Evolutionary conservation across 371 early-diverging fungal genomes (phyloP).

Genomic region (Lichtheimia ornata): DNA sequence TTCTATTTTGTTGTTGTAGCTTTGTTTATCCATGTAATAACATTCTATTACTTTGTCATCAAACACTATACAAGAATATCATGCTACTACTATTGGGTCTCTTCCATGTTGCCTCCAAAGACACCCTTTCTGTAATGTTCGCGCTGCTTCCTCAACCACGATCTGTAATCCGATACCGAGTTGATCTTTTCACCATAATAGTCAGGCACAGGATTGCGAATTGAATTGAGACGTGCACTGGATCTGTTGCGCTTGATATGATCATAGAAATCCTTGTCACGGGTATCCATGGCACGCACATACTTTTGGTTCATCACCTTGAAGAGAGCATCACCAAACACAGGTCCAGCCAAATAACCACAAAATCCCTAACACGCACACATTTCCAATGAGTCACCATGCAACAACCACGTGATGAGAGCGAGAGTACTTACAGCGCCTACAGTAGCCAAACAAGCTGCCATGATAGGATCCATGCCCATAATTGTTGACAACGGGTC

Average conservation of each 20-base stretch:
- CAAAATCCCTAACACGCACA: slow-evolving; percentile 46
- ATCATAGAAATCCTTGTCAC: slow-evolving; percentile 81
- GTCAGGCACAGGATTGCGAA: slow-evolving; percentile 86
- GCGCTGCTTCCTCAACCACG: slow-evolving; percentile 89
- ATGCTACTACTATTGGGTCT: not conserved
- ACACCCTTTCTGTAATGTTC: slow-evolving; percentile 76
- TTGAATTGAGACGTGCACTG: slow-evolving; percentile 73
- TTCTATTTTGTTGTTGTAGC: not conserved
- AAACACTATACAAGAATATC: not conserved
- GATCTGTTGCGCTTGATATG: slow-evolving; percentile 81
- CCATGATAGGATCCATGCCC: slow-evolving; percentile 78
- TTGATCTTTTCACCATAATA: slow-evolving; percentile 93
- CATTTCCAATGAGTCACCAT: too few species aligned
- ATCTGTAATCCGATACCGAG: slow-evolving; percentile 80
- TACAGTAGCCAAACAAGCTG: slow-evolving; percentile 63
- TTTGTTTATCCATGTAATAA: not conserved
- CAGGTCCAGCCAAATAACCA: slow-evolving; percentile 72
- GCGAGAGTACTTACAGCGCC: slow-evolving; percentile 37
- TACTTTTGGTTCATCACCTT: slow-evolving; percentile 57
- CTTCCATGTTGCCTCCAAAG: slow-evolving; percentile 51
- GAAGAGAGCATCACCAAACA: slow-evolving; percentile 66
- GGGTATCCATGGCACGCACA: slow-evolving; percentile 61
- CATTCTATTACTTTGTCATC: not conserved
- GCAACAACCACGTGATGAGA: not conserved
- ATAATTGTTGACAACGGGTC: slow-evolving; percentile 77